Evolutionary conservation across 23 red algal species (phyloP).

Genomic region (Cyanidium caldarium): DNA sequence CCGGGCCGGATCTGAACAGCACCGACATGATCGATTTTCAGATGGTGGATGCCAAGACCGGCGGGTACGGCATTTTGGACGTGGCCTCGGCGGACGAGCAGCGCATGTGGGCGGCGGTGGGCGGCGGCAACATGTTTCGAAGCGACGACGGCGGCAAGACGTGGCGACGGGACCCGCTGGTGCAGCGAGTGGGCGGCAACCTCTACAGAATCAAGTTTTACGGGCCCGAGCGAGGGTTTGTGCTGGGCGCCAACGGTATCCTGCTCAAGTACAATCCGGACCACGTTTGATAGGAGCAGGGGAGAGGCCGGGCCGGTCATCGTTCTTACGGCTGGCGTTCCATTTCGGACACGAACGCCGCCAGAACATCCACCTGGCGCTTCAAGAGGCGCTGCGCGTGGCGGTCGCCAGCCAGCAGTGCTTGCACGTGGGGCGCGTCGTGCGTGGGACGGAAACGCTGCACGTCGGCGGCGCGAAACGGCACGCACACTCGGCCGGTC

Average conservation of each 20-base stretch:
- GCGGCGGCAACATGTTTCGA: constrained; percentile 52
- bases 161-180: constrained; percentile 44
- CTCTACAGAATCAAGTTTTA: constrained; percentile 96
- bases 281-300: not conserved
- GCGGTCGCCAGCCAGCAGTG: constrained; percentile 17
- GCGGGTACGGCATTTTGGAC: constrained; percentile 90
- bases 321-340: not conserved
- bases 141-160: constrained; percentile 60
- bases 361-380: not conserved
- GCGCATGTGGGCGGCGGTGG: constrained; percentile 77
- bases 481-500: constrained; percentile 77
- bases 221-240: constrained; percentile 61
- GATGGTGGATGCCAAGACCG: constrained; percentile 68
- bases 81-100: constrained; percentile 35
- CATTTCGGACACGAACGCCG: not conserved
- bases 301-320: no score
- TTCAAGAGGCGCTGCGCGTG: not conserved
- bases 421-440: constrained; percentile 25
- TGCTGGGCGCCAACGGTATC: constrained; percentile 58
- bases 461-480: constrained; percentile 40
- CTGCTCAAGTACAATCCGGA: constrained; percentile 51
- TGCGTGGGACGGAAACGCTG: constrained; percentile 24
- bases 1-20: constrained; percentile 30
- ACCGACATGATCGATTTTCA: constrained; percentile 56
- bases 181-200: constrained; percentile 40